Base-by-base conservation (phyloP, 345 rosid species). In the Mangifera indica region DNA sequence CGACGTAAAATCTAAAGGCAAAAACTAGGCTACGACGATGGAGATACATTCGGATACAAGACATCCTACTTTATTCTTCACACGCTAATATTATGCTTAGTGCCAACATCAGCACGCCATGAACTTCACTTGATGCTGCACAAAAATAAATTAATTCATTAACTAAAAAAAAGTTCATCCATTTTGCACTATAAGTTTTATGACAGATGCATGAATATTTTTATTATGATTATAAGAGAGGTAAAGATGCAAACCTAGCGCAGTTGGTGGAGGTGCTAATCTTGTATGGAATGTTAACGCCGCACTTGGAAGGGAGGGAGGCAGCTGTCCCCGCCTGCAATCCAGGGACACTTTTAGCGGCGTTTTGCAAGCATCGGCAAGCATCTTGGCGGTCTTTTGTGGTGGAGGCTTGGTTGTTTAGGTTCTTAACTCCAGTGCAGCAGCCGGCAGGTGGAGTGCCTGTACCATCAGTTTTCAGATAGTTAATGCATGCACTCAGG, bases 261-360 rank as follows among this genome's bases (percentile, higher is more conserved):
- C 92, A 88, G 88, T 84, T 69, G 44, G 84, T 78, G 80, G 71
- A 69, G 48, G 75, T 56, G 85, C 81, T 79, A 81, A 87, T 81
- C 74, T 81, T 81, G 79, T 83, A 90, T 13, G 88, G 88, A 63
- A 88, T 45, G 63, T 25, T 68, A 69, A 88, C 87, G 4, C 81
- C 79, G 21, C 91, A 89, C 18, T 76, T 74, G 15, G 65, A 13
- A 0, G 92, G 91, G 32, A 90, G 88, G 3, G 48, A 8, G 5
- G 77, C 56, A 3, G 84, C 88, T 2, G 22, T 2, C 20, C 54
- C 62, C 10, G n/a, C 54, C 26, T 82, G 76, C 63, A 83, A 48
- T 5, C 73, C 80, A 52, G 56, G 1, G 12, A 82, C 4, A 12
- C n/a, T 2, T 0, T 3, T 1, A 3, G 84, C 60, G 10, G 83